A percentile compares a stretch with the other conserved stretches of the same genome.
Evolutionary conservation across 2,329 filamentous ascomycete species (phyloP).

Genomic region (Chlorencoelia australis): DNA sequence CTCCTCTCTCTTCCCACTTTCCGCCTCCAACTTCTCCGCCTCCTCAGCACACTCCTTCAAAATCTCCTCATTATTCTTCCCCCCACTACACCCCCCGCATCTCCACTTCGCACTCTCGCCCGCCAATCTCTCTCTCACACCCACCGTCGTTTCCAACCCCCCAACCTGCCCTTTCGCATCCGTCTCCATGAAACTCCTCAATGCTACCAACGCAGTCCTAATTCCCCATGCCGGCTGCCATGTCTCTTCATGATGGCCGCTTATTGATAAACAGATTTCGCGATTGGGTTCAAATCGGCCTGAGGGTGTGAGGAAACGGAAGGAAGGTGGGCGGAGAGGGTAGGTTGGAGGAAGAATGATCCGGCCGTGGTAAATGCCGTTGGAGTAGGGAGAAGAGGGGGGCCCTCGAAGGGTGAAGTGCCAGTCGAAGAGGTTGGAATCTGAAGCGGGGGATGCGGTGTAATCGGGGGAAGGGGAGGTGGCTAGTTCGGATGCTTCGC

Average conservation of each 20-base stretch:
- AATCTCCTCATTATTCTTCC: constrained; percentile 61
- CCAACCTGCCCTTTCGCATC: constrained; percentile 82
- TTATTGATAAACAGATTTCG: constrained; percentile 92
- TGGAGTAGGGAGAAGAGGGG: constrained; percentile 49
- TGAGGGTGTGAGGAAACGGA: constrained; percentile 86
- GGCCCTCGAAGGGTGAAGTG: constrained; percentile 95
- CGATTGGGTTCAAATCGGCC: constrained; percentile 94
- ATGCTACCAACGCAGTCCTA: constrained; percentile 69
- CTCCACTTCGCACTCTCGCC: constrained; percentile 53
- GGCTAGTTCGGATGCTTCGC: constrained; percentile 83
- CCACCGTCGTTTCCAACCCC: constrained; percentile 67
- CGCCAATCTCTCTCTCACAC: constrained; percentile 60
- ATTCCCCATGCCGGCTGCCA: constrained; percentile 99
- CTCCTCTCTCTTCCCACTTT: constrained; percentile 30
- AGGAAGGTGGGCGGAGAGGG: constrained; percentile 84
- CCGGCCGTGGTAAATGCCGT: constrained; percentile 88
- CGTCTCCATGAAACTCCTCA: constrained; percentile 88
- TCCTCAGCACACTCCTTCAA: constrained; percentile 58
- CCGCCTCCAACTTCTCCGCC: constrained; percentile 32
- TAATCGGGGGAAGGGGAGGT: constrained; percentile 74
- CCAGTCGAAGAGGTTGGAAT: constrained; percentile 93
- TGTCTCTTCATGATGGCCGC: constrained; percentile 91
- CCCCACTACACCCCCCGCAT: constrained; percentile 62
- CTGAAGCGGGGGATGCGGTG: constrained; percentile 66
- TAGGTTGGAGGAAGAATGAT: constrained; percentile 86